phyloP scores from a whole-genome alignment of 2,329 filamentous ascomycete species.

The Xylariaceae sp. region DNA sequence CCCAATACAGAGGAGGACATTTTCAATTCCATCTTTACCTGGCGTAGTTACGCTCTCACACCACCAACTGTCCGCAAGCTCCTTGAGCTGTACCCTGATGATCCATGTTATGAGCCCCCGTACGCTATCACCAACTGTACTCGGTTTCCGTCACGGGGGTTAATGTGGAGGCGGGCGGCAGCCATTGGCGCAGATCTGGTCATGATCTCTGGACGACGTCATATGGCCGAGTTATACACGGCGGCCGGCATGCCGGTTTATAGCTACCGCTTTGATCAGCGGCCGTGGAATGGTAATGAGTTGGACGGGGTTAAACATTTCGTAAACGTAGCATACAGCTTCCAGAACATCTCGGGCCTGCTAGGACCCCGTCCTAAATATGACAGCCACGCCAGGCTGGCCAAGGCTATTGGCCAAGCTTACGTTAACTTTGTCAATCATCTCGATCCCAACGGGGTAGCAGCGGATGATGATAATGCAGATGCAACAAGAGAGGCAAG shows the following conservation, averaged over 20 bases:
- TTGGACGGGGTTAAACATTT: slow-evolving; percentile 54
- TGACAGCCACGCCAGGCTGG: slow-evolving; percentile 45
- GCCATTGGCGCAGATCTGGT: slow-evolving; percentile 55
- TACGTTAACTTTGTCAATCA: slow-evolving; percentile 52
- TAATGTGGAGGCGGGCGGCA: slow-evolving; percentile 51
- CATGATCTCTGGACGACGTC: slow-evolving; percentile 54
- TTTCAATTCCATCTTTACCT: slow-evolving; percentile 48
- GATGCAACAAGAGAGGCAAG: not conserved
- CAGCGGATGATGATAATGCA: not conserved
- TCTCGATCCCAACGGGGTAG: slow-evolving; percentile 48
- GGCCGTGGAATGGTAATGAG: slow-evolving; percentile 48
- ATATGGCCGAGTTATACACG: slow-evolving; percentile 51
- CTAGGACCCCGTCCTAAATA: slow-evolving; percentile 52
- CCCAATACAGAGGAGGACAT: slow-evolving; percentile 51
- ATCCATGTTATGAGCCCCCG: slow-evolving; percentile 54
- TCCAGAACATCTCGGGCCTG: slow-evolving; percentile 56
- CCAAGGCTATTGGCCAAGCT: slow-evolving; percentile 46
- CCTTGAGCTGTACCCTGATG: slow-evolving; percentile 54
- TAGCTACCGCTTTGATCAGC: slow-evolving; percentile 57
- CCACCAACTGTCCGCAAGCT: slow-evolving; percentile 50
- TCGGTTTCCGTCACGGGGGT: slow-evolving; percentile 41
- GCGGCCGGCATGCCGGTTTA: slow-evolving; percentile 45
- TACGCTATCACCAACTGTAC: slow-evolving; percentile 47
- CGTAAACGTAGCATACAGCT: slow-evolving; percentile 55
- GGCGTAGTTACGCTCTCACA: slow-evolving; percentile 53